Percentiles rank a stretch among this genome's conserved stretches.
Conservation (phyloP, 2,329 filamentous ascomycete species). For the Rosellinia necatrix region DNA sequence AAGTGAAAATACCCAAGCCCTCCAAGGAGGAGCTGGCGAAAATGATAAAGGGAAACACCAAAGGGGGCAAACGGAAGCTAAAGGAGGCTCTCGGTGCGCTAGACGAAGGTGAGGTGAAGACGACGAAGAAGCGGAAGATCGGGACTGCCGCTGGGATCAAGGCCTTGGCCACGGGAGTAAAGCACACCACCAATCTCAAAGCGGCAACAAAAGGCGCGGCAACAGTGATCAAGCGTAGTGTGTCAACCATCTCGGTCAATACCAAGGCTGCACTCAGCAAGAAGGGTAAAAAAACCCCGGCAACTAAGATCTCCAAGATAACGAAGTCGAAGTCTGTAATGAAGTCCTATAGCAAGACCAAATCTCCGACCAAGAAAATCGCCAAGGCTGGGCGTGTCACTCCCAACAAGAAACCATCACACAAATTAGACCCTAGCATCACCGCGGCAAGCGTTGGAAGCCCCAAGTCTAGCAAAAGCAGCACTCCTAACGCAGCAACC, state of each 20-base stretch:
- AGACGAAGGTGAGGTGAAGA: constrained; percentile 35
- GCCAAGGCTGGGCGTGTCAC: not conserved
- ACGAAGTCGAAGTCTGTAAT: constrained; percentile 38
- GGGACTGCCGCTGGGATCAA: constrained; percentile 45
- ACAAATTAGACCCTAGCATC: constrained; percentile 33
- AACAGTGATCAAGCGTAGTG: constrained; percentile 46
- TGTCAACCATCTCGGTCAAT: constrained; percentile 46
- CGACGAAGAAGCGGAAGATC: constrained; percentile 55
- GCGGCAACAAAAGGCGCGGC: constrained; percentile 43
- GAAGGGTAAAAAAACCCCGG: constrained; percentile 30
- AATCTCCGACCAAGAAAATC: constrained; percentile 24
- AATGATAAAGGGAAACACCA: constrained; percentile 43
- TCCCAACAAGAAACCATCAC: constrained; percentile 30
- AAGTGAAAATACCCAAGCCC: constrained; percentile 53
- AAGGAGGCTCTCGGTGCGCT: constrained; percentile 55
- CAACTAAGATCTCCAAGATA: constrained; percentile 32
- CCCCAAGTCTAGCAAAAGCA: constrained; percentile 11
- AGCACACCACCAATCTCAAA: constrained; percentile 40
- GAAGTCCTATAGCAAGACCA: constrained; percentile 39
- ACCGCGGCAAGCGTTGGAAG: constrained; percentile 31
- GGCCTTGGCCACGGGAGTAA: constrained; percentile 41
- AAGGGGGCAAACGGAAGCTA: constrained; percentile 61
- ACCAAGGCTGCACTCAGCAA: constrained; percentile 40
- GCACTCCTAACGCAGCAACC: constrained; percentile 18
- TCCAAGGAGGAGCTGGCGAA: constrained; percentile 50